phyloP scores from a whole-genome alignment of 78 protist genomes.

The Anaeramoeba flamelloides region DNA sequence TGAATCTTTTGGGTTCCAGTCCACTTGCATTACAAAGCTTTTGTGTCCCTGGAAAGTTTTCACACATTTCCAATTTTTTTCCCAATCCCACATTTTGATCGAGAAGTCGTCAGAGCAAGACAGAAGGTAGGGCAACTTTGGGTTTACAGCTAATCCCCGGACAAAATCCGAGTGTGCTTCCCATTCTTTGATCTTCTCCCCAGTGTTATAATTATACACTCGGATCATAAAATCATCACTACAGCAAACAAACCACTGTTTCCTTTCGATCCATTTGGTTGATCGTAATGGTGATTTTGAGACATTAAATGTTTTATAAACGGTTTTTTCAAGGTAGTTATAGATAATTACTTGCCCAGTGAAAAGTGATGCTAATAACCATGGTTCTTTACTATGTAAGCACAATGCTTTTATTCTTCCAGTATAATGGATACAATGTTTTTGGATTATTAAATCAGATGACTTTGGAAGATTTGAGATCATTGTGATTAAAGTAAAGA shows the following conservation, averaged over 20 bases:
- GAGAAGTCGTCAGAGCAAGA: slow-evolving; percentile 84
- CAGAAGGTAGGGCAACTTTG: slow-evolving; percentile 79
- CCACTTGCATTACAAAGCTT: slow-evolving; percentile 79
- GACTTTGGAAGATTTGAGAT: too few species aligned
- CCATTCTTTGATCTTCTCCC: slow-evolving; percentile 68
- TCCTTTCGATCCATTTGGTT: slow-evolving; percentile 72
- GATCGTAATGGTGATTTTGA: slow-evolving; percentile 47
- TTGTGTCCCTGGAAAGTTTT: slow-evolving; percentile 82
- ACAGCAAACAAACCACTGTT: slow-evolving; percentile 80
- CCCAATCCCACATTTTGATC: slow-evolving; percentile 52
- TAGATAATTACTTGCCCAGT: too few species aligned
- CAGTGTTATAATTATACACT: slow-evolving; percentile 85
- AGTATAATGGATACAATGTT: too few species aligned
- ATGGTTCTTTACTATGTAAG: too few species aligned
- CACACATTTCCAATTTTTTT: slow-evolving; percentile 58
- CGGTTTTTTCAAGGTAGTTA: too few species aligned
- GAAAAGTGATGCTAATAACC: too few species aligned
- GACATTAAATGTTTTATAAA: background rate
- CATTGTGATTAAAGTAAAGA: too few species aligned
- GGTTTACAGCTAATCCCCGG: slow-evolving; percentile 85
- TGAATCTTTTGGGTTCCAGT: slow-evolving; percentile 83
- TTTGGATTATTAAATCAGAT: too few species aligned
- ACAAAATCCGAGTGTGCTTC: slow-evolving; percentile 93
- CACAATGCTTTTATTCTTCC: too few species aligned
- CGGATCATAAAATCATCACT: slow-evolving; percentile 64